These are phyloP conservation scores for Arthrobotrys conoides DNA, from an alignment of 2,329 filamentous ascomycete species.

Conservation along the genomic window DNA sequence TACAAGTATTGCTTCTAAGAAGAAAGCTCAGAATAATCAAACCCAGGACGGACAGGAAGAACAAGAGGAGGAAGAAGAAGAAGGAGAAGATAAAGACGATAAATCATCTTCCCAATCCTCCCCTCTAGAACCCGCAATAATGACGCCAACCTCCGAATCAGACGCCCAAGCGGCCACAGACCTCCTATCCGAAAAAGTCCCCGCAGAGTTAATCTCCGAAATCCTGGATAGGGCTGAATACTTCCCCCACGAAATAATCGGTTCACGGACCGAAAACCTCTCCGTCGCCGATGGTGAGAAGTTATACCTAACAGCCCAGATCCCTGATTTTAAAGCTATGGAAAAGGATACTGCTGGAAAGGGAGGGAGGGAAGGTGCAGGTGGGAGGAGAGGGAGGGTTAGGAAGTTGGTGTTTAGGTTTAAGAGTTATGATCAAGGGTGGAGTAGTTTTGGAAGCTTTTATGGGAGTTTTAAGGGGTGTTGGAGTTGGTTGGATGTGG, in stretches of 20 bases:
- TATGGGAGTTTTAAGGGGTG: slow-evolving; percentile 16
- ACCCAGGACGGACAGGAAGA: slow-evolving; percentile 2
- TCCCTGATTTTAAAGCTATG: slow-evolving; percentile 43
- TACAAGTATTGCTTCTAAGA: not conserved
- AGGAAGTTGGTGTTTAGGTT: slow-evolving; percentile 44
- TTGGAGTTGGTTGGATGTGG: slow-evolving; percentile 54
- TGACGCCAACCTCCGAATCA: not conserved
- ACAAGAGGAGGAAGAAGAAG: not conserved
- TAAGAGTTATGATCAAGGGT: slow-evolving; percentile 46
- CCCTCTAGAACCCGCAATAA: not conserved
- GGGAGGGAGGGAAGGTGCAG: slow-evolving; percentile 21
- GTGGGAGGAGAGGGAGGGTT: slow-evolving; percentile 40
- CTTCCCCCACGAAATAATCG: slow-evolving; percentile 28
- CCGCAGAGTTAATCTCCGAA: slow-evolving; percentile 33
- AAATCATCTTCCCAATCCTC: too few species aligned
- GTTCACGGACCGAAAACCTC: not conserved
- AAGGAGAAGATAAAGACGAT: not conserved
- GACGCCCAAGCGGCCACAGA: slow-evolving; percentile 17
- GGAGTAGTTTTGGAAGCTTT: slow-evolving; percentile 28
- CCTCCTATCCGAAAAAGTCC: slow-evolving; percentile 8
- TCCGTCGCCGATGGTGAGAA: slow-evolving; percentile 21
- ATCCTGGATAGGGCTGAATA: slow-evolving; percentile 54
- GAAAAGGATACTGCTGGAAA: slow-evolving; percentile 40
- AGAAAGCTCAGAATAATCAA: not conserved
- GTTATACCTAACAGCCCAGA: slow-evolving; percentile 34